Percentiles rank a stretch among this genome's conserved stretches.
These are phyloP conservation scores for Neoascochyta sp. DNA, from an alignment of 2,329 filamentous ascomycete species.

Conservation along the genomic window DNA sequence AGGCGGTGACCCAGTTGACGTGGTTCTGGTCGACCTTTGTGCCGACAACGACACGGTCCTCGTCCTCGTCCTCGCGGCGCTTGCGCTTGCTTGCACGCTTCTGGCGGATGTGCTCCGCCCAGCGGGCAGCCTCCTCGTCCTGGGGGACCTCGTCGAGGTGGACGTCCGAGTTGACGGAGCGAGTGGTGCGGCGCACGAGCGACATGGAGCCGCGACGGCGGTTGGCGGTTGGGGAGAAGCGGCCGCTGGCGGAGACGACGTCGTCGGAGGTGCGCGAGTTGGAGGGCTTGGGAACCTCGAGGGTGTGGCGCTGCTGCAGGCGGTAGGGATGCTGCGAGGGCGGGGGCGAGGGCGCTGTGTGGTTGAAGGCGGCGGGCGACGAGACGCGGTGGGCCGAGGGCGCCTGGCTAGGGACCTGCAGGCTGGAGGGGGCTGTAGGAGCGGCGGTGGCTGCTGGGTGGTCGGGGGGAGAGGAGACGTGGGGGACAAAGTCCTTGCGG, in stretches of 20 bases:
- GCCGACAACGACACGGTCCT: constrained; percentile 83
- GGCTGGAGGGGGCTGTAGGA: constrained; percentile 23
- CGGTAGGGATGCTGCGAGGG: constrained; percentile 53
- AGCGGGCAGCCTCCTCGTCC: constrained; percentile 86
- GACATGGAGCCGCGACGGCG: constrained; percentile 78
- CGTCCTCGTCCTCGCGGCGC: constrained; percentile 84
- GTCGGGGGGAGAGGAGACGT: constrained; percentile 15
- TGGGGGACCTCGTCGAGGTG: constrained; percentile 78
- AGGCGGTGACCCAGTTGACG: constrained; percentile 94
- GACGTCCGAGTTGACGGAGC: constrained; percentile 79
- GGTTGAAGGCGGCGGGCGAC: constrained; percentile 56
- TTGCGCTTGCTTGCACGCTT: constrained; percentile 85
- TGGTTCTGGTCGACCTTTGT: constrained; percentile 98
- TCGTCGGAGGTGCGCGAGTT: constrained; percentile 56
- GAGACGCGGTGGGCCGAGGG: constrained; percentile 53
- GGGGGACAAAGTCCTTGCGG: constrained; percentile 26
- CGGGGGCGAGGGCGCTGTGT: constrained; percentile 50
- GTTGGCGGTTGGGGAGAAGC: constrained; percentile 70
- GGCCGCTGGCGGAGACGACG: constrained; percentile 66
- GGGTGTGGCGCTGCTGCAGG: constrained; percentile 77
- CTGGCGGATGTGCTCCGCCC: constrained; percentile 89
- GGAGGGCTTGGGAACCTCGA: constrained; percentile 77
- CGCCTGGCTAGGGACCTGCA: constrained; percentile 37
- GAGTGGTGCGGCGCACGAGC: constrained; percentile 73
- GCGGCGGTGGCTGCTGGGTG: constrained; percentile 10